Percentiles rank a stretch among this genome's conserved stretches.
phyloP scores from a whole-genome alignment of 1,139 yeast genomes.

The Meyerozyma sp. region DNA sequence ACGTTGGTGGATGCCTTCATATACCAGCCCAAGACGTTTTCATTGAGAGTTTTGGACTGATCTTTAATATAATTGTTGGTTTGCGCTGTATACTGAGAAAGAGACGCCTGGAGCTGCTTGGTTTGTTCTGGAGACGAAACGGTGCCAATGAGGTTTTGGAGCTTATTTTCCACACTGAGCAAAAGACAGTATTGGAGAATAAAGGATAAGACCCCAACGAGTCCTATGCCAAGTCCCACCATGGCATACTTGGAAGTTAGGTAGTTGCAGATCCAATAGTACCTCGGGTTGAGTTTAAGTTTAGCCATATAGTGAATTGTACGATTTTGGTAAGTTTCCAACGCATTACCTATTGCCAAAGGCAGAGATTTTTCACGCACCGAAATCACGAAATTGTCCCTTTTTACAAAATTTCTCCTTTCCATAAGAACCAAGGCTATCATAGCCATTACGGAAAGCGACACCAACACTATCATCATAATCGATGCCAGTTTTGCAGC shows the following conservation, averaged over 20 bases:
- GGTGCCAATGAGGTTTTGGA: neutral
- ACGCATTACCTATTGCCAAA: neutral
- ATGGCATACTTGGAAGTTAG: neutral
- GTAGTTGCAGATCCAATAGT: neutral
- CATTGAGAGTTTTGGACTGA: slow-evolving; percentile 46
- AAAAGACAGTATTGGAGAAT: neutral
- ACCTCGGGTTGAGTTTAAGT: neutral
- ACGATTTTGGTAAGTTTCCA: neutral
- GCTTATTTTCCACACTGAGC: slow-evolving; percentile 1
- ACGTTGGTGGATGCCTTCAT: slow-evolving; percentile 48
- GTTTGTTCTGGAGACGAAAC: neutral
- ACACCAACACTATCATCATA: neutral
- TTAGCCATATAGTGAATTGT: neutral
- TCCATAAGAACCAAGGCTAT: neutral
- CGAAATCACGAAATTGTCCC: neutral
- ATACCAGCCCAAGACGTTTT: slow-evolving; percentile 64
- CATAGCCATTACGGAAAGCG: neutral
- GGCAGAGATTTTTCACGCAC: neutral
- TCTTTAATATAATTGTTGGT: slow-evolving; percentile 19
- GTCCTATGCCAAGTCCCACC: neutral
- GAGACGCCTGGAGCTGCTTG: slow-evolving; percentile 3
- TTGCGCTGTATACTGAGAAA: slow-evolving; percentile 12
- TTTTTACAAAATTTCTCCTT: neutral
- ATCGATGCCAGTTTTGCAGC: neutral
- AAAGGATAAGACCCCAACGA: neutral